Evolutionary conservation across 1,284 basidiomycete genomes (phyloP), one percentile per base, ranked within the genome.

Genomic region (Malassezia brasiliensis): DNA sequence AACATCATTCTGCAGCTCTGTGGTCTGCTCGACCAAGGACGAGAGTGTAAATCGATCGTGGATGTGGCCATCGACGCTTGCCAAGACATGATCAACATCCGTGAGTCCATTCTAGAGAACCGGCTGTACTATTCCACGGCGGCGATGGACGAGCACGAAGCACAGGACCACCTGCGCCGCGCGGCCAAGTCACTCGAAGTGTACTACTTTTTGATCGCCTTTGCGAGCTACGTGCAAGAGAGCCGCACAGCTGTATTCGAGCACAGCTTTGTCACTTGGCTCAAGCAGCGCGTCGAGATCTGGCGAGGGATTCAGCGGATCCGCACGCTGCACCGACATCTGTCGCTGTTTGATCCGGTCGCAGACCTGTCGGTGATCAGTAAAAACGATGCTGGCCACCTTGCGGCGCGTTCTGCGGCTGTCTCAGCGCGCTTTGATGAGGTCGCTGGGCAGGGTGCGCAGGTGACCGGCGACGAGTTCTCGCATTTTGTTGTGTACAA

Each of bases 191-290:
- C 79, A 5, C 76, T 82, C 22, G 81, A 82, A 62, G 79, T 79
- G 61, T 82, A 82, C 72, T 96, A 94, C 78, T 96, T 96, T 77
- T 83, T 93, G 60, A 87, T 98, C 57, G 87, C 88, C 0, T 98
- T 96, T 69, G 86, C 90, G 1, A 88, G 85, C 59, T 99, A 89
- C 66, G 85, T 94, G 8, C 87, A 90, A 50, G 80, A 81, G 15
- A 77, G 78, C 59, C 79, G 83, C 32, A 81, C 82, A 11, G 79
- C 81, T 15, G 76, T 77, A 51, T 86, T 87, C 61, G 79, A 79
- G 5, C 81, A 85, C 64, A 83, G 82, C 15, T 96, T 96, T 72
- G 85, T 85, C 2, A 80, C 83, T 35, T 96, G 90, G 90, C 78
- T 96, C 30, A 66, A 87, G 83, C 78, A 83, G 6, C 82, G 93